These are phyloP conservation scores for Imleria badia DNA, from an alignment of 768 basidiomycete genomes.

Conservation along the genomic window DNA sequence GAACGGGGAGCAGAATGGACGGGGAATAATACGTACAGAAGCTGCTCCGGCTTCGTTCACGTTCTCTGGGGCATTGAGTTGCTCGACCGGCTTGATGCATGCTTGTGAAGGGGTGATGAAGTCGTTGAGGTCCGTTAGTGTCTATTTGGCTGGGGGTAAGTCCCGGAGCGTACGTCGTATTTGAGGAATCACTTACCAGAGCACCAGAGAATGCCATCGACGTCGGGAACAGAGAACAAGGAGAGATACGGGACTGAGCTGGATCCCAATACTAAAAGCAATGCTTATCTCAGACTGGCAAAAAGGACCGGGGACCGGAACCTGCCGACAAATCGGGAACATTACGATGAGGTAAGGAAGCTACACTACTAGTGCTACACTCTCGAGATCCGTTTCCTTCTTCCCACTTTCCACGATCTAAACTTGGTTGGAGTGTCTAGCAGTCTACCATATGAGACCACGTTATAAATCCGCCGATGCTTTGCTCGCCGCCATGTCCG, in stretches of 20 bases:
- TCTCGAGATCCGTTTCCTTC: no score
- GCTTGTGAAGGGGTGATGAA: slow-evolving; percentile 96
- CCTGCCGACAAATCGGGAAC: neutral
- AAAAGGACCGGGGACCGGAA: neutral
- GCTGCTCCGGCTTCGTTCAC: slow-evolving; percentile 41
- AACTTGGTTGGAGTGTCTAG: no score
- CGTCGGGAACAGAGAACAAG: neutral
- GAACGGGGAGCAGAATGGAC: neutral
- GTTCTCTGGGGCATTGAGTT: slow-evolving; percentile 44
- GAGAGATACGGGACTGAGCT: neutral
- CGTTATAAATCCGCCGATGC: no score
- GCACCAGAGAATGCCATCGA: slow-evolving; percentile 87
- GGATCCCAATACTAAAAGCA: no score
- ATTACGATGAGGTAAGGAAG: no score
- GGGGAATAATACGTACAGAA: slow-evolving; percentile 33
- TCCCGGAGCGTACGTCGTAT: neutral
- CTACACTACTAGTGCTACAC: no score
- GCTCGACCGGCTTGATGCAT: slow-evolving; percentile 93
- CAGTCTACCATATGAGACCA: no score
- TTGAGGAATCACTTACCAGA: slow-evolving; percentile 47
- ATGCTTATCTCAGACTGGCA: neutral
- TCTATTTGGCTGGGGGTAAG: slow-evolving; percentile 44
- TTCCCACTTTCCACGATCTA: neutral
- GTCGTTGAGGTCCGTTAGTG: slow-evolving; percentile 92
- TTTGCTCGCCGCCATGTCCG: neutral